Percentiles rank a stretch among this genome's conserved stretches.
These are phyloP conservation scores for Entomortierella parvispora DNA, from an alignment of 192 early-diverging fungal species.

Conservation along the genomic window DNA sequence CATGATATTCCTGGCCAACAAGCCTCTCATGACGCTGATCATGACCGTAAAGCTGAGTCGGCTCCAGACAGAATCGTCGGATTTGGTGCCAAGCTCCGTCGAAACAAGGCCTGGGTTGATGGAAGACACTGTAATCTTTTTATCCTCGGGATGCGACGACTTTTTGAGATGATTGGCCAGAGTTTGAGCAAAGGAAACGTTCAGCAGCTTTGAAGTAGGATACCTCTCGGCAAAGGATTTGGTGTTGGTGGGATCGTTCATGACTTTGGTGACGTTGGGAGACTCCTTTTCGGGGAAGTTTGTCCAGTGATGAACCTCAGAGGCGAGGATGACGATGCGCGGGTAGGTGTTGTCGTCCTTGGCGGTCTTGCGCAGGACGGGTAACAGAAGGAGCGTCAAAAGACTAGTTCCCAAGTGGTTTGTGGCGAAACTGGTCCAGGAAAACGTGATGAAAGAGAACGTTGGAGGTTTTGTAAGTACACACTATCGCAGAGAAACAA, in stretches of 20 bases:
- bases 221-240: constrained; percentile 1
- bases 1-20: constrained; percentile 4
- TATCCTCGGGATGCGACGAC: constrained; percentile 13
- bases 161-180: constrained; percentile 14
- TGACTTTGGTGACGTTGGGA: constrained; percentile 15
- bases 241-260: constrained; percentile 9
- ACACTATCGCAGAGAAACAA: too few relatives aligned
- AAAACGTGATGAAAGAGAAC: too few relatives aligned
- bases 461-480: too few relatives aligned
- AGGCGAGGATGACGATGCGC: constrained; percentile 32
- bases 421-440: constrained; percentile 15
- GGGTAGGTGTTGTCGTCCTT: constrained; percentile 3
- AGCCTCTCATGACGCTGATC: not conserved
- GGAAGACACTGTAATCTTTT: constrained; percentile 16
- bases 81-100: not conserved
- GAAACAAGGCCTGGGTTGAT: constrained; percentile 25
- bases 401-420: constrained; percentile 33
- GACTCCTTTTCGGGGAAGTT: constrained; percentile 3
- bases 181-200: constrained; percentile 26
- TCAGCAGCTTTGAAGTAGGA: constrained; percentile 21
- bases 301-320: constrained; percentile 34
- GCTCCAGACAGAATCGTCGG: not conserved
- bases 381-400: constrained; percentile 22
- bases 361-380: constrained; percentile 21
- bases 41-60: not conserved